These are phyloP conservation scores for Dendrobium catenatum DNA, from an alignment of 106 monocot genomes.

Conservation along the genomic window DNA sequence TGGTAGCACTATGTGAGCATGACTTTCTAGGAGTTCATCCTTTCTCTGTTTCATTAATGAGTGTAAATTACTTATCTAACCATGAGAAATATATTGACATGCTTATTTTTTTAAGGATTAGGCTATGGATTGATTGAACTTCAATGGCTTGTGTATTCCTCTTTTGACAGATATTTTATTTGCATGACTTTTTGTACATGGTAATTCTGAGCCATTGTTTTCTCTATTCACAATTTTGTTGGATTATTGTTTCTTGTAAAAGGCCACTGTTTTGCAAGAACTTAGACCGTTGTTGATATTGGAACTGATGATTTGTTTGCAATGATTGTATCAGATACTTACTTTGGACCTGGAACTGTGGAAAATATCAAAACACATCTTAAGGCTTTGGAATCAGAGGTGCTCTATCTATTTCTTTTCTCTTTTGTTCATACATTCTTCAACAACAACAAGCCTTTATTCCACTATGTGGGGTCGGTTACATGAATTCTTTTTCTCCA, in stretches of 20 bases:
- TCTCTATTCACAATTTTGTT: not conserved
- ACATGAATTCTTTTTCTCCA: no score
- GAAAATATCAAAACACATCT: slow-evolving; percentile 81
- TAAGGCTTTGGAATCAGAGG: slow-evolving; percentile 71
- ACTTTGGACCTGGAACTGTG: slow-evolving; percentile 90
- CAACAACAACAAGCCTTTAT: no score
- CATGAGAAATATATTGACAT: not conserved
- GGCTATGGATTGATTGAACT: not conserved
- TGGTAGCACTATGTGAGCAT: not conserved
- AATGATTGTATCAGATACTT: slow-evolving; percentile 54
- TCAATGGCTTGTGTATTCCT: not conserved
- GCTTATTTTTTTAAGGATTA: not conserved
- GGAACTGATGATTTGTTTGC: not conserved
- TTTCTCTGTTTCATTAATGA: not conserved
- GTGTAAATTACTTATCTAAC: not conserved
- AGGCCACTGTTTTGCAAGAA: not conserved
- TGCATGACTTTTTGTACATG: not conserved
- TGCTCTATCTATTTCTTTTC: slow-evolving; percentile 8
- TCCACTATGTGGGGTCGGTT: no score
- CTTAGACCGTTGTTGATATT: not conserved
- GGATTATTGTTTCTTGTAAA: not conserved
- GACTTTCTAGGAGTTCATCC: not conserved
- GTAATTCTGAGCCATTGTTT: not conserved
- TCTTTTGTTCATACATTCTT: not conserved
- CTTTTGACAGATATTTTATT: not conserved